phyloP scores from a whole-genome alignment of 495 filamentous ascomycete genomes.

The Podospora pseudocomata region DNA sequence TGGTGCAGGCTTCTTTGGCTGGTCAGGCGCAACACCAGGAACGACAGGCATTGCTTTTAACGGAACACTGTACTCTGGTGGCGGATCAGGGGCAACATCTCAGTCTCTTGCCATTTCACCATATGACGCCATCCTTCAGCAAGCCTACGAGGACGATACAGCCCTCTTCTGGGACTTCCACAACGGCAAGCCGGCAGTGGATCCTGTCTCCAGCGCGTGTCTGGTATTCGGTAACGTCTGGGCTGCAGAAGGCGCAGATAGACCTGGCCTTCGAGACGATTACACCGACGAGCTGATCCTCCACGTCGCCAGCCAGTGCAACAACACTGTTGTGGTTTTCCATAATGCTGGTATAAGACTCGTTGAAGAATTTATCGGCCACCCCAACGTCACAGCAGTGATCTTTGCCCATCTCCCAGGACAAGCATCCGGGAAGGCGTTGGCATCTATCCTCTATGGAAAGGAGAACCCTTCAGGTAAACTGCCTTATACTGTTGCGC shows the following conservation, averaged over 20 bases:
- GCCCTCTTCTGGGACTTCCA: conserved; percentile 49
- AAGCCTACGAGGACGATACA: conserved; percentile 54
- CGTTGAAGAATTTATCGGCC: conserved; percentile 55
- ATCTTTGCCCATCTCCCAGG: conserved; percentile 61
- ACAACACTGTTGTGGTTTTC: conserved; percentile 60
- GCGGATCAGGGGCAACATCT: conserved; percentile 57
- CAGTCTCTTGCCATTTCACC: conserved; percentile 54
- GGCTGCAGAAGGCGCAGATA: conserved; percentile 54
- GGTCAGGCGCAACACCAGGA: not conserved
- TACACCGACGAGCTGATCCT: conserved; percentile 56
- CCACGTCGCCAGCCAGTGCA: conserved; percentile 53
- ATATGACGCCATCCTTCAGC: conserved; percentile 54
- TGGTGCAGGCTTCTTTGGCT: conserved; percentile 19
- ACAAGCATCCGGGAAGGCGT: conserved; percentile 55
- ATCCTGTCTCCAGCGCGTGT: conserved; percentile 59
- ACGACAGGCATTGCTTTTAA: conserved; percentile 38
- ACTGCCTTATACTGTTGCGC: conserved; percentile 69
- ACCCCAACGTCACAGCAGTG: conserved; percentile 62
- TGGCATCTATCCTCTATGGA: conserved; percentile 60
- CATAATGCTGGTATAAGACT: conserved; percentile 58
- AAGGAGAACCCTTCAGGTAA: conserved; percentile 58
- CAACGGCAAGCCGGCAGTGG: conserved; percentile 37
- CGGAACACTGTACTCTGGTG: conserved; percentile 56
- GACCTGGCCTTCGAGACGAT: conserved; percentile 41
- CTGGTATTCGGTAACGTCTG: conserved; percentile 61